These are phyloP conservation scores for Chionographis japonica DNA, from an alignment of 106 monocot species.

Conservation along the genomic window DNA sequence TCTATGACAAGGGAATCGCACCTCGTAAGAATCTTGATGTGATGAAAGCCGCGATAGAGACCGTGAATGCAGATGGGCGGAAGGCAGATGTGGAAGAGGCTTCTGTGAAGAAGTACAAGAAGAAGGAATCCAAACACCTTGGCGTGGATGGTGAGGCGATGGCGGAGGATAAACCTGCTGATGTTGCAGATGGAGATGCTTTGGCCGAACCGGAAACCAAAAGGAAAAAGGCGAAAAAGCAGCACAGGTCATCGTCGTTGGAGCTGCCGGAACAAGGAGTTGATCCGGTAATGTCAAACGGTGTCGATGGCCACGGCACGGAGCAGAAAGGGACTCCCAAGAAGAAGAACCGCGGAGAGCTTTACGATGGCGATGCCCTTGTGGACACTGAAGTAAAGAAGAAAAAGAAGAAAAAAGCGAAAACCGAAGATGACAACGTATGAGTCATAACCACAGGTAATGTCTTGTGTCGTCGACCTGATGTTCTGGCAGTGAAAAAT, in stretches of 20 bases:
- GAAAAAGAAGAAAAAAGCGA: conserved; percentile 64
- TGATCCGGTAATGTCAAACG: conserved; percentile 3
- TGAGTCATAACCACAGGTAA: too few relatives aligned
- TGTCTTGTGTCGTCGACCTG: neutral
- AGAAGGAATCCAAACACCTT: conserved; percentile 67
- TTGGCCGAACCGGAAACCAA: conserved; percentile 34
- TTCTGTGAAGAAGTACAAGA: conserved; percentile 69
- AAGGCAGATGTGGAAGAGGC: conserved; percentile 14
- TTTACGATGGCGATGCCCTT: conserved; percentile 21
- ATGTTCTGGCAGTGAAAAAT: neutral
- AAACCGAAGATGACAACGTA: too few relatives aligned
- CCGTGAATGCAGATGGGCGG: conserved; percentile 19
- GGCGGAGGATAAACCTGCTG: too few relatives aligned
- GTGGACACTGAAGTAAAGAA: conserved; percentile 40
- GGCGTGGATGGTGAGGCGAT: too few relatives aligned
- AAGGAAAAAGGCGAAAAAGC: conserved; percentile 78
- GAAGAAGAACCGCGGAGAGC: conserved; percentile 32
- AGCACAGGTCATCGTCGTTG: conserved; percentile 27
- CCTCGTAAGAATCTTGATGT: too few relatives aligned
- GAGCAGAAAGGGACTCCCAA: conserved; percentile 49
- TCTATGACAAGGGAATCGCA: too few relatives aligned
- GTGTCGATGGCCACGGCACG: conserved; percentile 10
- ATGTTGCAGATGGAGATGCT: conserved; percentile 27
- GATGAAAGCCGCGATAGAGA: conserved; percentile 90
- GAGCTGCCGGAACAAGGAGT: conserved; percentile 5